These are phyloP conservation scores for Geoglossum cookeanum DNA, from an alignment of 2,329 filamentous ascomycete genomes.

Conservation along the genomic window DNA sequence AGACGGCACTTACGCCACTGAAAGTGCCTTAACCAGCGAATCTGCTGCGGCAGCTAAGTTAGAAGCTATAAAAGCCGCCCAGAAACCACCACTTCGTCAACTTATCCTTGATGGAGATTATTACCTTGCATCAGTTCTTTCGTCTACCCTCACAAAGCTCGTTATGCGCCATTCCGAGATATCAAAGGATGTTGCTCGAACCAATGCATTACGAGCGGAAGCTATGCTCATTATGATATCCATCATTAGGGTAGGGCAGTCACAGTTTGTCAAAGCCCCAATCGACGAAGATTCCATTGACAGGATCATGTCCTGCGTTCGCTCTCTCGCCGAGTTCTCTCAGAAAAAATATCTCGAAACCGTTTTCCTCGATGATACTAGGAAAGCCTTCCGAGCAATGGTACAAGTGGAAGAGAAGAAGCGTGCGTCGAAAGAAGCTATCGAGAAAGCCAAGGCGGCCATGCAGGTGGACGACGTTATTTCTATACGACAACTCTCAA, in stretches of 20 bases:
- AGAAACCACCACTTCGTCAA: constrained; percentile 86
- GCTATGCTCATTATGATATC: constrained; percentile 99
- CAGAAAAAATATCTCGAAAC: constrained; percentile 79
- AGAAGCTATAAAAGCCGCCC: constrained; percentile 89
- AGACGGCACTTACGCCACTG: constrained; percentile 93
- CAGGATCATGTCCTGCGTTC: constrained; percentile 92
- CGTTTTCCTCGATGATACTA: constrained; percentile 85
- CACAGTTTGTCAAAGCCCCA: constrained; percentile 92
- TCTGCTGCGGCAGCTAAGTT: constrained; percentile 77
- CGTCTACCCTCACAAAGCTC: constrained; percentile 86
- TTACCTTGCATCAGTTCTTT: constrained; percentile 87
- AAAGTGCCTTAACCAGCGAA: constrained; percentile 86
- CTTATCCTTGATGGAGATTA: constrained; percentile 95
- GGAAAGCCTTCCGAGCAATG: constrained; percentile 92
- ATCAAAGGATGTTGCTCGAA: constrained; percentile 65
- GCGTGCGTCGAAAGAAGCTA: constrained; percentile 80
- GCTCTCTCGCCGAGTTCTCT: constrained; percentile 75
- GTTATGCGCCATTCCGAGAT: constrained; percentile 96
- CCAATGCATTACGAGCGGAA: constrained; percentile 84
- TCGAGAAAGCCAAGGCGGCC: constrained; percentile 81
- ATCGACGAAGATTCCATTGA: constrained; percentile 99
- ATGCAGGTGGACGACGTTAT: constrained; percentile 94
- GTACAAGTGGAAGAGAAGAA: constrained; percentile 96
- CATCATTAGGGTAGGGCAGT: constrained; percentile 91
- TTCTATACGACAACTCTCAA: constrained; percentile 76